Percentiles rank a stretch among this genome's conserved stretches.
phyloP scores from a whole-genome alignment of 2,329 filamentous ascomycete species.

The Thelonectria rubi region DNA sequence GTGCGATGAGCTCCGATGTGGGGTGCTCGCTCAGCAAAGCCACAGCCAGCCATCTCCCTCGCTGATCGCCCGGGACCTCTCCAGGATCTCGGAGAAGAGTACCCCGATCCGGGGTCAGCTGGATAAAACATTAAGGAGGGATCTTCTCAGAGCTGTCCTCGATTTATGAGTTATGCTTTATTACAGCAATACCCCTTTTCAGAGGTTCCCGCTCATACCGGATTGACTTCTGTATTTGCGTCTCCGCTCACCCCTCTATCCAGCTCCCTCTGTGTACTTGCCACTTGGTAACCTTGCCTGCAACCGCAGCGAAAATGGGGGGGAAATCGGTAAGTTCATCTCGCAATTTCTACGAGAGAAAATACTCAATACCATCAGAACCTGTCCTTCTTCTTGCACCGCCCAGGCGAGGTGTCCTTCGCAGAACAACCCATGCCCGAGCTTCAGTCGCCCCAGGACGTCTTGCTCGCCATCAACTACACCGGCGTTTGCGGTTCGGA shows the following conservation, averaged over 20 bases:
- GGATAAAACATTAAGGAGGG: too few relatives aligned
- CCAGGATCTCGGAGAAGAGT: neutral
- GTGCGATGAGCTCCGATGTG: neutral
- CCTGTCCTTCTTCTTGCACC: slow-evolving; percentile 9
- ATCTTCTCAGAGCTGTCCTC: too few relatives aligned
- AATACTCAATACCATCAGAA: neutral
- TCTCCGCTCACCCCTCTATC: too few relatives aligned
- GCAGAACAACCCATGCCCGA: slow-evolving; percentile 6
- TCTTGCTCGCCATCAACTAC: slow-evolving; percentile 15
- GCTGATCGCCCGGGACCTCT: too few relatives aligned
- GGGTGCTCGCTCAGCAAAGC: neutral
- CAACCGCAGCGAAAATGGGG: neutral
- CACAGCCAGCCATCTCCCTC: neutral
- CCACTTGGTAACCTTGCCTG: too few relatives aligned
- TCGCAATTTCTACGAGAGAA: neutral
- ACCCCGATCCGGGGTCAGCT: neutral
- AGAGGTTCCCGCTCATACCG: too few relatives aligned
- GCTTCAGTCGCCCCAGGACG: slow-evolving; percentile 6
- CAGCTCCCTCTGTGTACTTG: too few relatives aligned
- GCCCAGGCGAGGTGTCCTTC: slow-evolving; percentile 2
- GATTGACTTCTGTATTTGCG: too few relatives aligned
- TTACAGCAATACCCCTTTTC: too few relatives aligned
- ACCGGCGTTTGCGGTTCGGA: slow-evolving; percentile 15
- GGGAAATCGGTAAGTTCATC: neutral
- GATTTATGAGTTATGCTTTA: too few relatives aligned